These are phyloP conservation scores for Furcasterigmium sp. DNA, from an alignment of 2,329 filamentous ascomycete species.

Conservation along the genomic window DNA sequence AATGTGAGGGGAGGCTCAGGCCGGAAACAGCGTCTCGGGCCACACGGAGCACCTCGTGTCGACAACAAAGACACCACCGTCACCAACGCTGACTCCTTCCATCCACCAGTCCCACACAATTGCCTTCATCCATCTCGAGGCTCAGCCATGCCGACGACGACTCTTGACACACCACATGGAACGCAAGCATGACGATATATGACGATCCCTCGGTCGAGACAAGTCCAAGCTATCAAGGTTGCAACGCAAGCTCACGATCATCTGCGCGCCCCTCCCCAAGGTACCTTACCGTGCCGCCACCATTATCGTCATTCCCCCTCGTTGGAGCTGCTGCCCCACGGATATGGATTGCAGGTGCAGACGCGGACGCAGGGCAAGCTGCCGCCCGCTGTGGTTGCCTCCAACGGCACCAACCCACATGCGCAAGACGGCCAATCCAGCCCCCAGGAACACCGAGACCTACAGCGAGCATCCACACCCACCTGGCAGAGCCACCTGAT, in stretches of 20 bases:
- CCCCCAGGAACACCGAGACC: neutral
- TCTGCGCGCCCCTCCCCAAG: neutral
- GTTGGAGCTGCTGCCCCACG: neutral
- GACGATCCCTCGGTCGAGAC: neutral
- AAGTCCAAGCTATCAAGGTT: neutral
- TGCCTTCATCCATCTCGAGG: neutral
- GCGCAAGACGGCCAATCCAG: too few relatives aligned
- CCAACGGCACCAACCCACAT: too few relatives aligned
- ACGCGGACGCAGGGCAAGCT: neutral
- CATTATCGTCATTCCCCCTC: neutral
- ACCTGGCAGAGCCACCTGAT: neutral
- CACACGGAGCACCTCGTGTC: too few relatives aligned
- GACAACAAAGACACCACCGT: too few relatives aligned
- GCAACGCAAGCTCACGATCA: neutral
- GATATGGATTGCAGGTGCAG: neutral
- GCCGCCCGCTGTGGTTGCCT: neutral
- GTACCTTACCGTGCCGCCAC: neutral
- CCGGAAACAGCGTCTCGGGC: too few relatives aligned
- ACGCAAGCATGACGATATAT: slow-evolving; percentile 1
- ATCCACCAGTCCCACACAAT: neutral
- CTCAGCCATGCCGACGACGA: neutral
- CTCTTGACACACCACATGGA: too few relatives aligned
- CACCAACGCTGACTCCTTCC: too few relatives aligned
- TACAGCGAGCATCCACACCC: neutral
- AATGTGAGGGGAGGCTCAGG: too few relatives aligned